Base-by-base conservation (phyloP, 2,329 filamentous ascomycete species). In the Saccharata proteae region DNA sequence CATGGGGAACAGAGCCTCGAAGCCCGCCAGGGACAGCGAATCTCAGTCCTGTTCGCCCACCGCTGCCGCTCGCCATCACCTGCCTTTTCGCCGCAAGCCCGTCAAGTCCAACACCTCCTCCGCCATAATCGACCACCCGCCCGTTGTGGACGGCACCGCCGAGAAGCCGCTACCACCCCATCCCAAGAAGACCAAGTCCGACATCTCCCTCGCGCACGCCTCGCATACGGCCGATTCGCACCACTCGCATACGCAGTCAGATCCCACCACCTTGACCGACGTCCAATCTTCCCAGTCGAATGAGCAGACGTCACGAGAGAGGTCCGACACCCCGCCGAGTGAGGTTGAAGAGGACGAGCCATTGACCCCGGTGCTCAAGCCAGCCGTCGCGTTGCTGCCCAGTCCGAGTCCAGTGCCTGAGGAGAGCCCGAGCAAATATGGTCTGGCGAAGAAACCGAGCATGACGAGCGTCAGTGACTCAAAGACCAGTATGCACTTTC, bases 1-100 rank as follows among this genome's bases (percentile, higher is more conserved):
- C 14, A 46, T 47, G 45, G 46, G 46, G 11, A 42, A 41, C 23
- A 40, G 43, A 22, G 34, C 30, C 10, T 49, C 48, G 12, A 48
- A 44, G 33, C 39, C 36, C 38, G 30, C 18, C 8, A 17, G n/a
- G 29, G 25, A 26, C 15, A 13, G n/a, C 9, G n/a, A 12, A 19
- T 9, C 22, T 38, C 30, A 22, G 40, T n/a, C n/a, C n/a, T n/a
- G n/a, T n/a, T n/a, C n/a, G n/a, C 3, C 9, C 6, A 22, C 23
- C 21, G 19, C 28, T n/a, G 16, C 17, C 11, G 28, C 22, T 8
- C 33, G 24, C 24, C 24, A 13, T 13, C 24, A 23, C 15, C 31
- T 35, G 14, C 27, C 33, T 11, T 14, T 35, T n/a, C 28, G 33
- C 20, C 33, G 33, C 23, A 35, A 35, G 33, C 33, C 33, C 15